Base-by-base conservation (phyloP, 805 yeast species). In the Limtongia smithiae region DNA sequence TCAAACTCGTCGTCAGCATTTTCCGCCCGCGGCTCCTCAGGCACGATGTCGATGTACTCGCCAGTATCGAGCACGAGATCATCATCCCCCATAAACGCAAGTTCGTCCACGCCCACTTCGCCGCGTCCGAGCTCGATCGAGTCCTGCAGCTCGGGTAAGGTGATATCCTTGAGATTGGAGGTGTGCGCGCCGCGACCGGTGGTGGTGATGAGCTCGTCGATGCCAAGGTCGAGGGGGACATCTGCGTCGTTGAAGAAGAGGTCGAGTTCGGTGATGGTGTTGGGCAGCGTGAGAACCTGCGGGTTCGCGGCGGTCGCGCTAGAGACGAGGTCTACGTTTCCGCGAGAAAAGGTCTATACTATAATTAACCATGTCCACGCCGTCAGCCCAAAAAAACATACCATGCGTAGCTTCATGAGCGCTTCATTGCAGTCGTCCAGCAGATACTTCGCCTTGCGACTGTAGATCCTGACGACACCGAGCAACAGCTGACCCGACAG, bases 391-490 rank as follows among this genome's bases (percentile, higher is more conserved):
- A 7, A 14, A 31, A 24, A 32, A 17, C 52, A 14, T 38, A 45
- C 77, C 31, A 83, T 76, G 62, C 84, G 85, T 62, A 89, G 71
- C 60, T 81, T 83, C 56, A 80, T 68, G 51, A 88, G 66, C 3
- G 88, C 83, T 58, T 85, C 94, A 41, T 81, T 76, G 35, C 87
- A 91, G 63, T 90, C 97, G 48, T 87, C 94, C 42, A 85, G 71
- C 21, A 90, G 70, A 57, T 85, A 85, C 59, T 83, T 83, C 24
- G 96, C 87, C 66, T 90, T 86, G 51, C 91, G 73, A 11, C 93
- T 82, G 66, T 88, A 90, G 20, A 90, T 90, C 49, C 87, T 74
- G 31, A 87, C 94, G 3, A 90, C 87, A 43, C 96, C 97, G 47
- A 85, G 80, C 34, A 90, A 71, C 45, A 90, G 71, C 63, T 89